Evolutionary conservation across 768 basidiomycete genomes (phyloP), one percentile per base, ranked within the genome.

Genomic region (Scleroderma citrinum): DNA sequence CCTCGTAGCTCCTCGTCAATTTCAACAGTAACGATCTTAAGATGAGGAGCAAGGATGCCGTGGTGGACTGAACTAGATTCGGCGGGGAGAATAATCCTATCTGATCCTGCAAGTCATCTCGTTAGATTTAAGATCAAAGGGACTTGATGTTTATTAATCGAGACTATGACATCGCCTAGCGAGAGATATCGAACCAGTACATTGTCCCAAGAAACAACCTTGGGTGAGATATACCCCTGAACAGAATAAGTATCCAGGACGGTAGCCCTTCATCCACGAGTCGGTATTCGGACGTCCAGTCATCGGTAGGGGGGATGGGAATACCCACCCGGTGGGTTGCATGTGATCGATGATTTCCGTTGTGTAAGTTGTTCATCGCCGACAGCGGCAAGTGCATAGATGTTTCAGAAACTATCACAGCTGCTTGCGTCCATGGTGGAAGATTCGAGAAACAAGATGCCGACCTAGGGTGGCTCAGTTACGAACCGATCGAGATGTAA

Each of bases 121-220:
- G 62, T 46, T 31, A 12, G 3, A 40, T 2, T 7, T 42, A 21
- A 20, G 26, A 42, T 23, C 11, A 49, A 36, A 19, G 14, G n/a
- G n/a, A n/a, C n/a, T 36, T 23, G 24, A 12, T n/a, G 29, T 31
- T 17, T 14, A 46, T 57, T 56, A n/a, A 61, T 52, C 21, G 46
- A 44, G 26, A 51, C 44, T 23, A 46, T 30, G 16, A 39, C 48
- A 8, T 46, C 23, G 19, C 51, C 49, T 3, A 69, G 67, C 5
- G 71, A 64, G 19, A 84, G 73, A 58, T 77, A 82, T 23, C 81
- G 76, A 19, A 82, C 53, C 3, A 81, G 80, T 5, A 79, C 72
- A 45, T 71, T 69, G 37, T 71, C 66, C 41, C 65, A 63, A 0
- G 72, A 47, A 6, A 70, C 58, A 8, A 68, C 63, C 8, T 42